Conservation (phyloP, 176 grass and related monocot species). For the Zizania latifolia region DNA sequence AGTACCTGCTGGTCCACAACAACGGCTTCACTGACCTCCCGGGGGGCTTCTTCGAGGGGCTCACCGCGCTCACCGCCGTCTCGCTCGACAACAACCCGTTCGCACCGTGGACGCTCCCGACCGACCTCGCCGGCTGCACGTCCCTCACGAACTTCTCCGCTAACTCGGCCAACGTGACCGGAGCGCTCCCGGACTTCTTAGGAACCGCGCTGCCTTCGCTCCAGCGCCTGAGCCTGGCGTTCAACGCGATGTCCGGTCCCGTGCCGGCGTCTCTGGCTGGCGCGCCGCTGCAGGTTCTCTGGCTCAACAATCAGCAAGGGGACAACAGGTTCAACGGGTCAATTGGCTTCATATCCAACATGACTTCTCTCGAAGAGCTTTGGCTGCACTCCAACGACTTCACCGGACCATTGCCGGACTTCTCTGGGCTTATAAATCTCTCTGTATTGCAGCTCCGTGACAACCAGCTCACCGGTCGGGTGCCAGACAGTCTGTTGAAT, state of each 20-base stretch:
- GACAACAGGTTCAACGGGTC: slow-evolving; percentile 15
- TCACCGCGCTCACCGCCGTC: slow-evolving; percentile 32
- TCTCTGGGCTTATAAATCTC: slow-evolving; percentile 28
- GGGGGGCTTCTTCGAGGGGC: slow-evolving; percentile 54
- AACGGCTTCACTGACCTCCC: slow-evolving; percentile 51
- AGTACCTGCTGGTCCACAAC: slow-evolving; percentile 45
- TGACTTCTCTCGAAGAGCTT: slow-evolving; percentile 37
- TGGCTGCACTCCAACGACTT: slow-evolving; percentile 83
- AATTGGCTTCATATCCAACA: slow-evolving; percentile 50
- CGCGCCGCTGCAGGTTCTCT: slow-evolving; percentile 37
- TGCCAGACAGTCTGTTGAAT: slow-evolving; percentile 44
- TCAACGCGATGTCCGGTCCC: slow-evolving; percentile 46
- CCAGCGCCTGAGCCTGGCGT: slow-evolving; percentile 36
- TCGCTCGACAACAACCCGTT: slow-evolving; percentile 65
- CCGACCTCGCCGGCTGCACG: slow-evolving; percentile 11
- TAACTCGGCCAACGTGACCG: slow-evolving; percentile 43
- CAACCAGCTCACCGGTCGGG: slow-evolving; percentile 61
- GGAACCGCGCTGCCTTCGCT: slow-evolving; percentile 34
- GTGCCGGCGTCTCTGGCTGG: slow-evolving; percentile 41
- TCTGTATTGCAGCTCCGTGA: slow-evolving; percentile 61
- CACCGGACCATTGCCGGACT: slow-evolving; percentile 67
- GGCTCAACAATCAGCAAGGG: slow-evolving; percentile 51
- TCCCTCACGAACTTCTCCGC: slow-evolving; percentile 66
- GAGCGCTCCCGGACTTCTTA: slow-evolving; percentile 52
- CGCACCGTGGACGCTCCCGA: slow-evolving; percentile 39